A percentile compares a stretch with the other conserved stretches of the same genome.
phyloP scores from a whole-genome alignment of 768 basidiomycete genomes.

The Tylopilus plumbeoviolaceoides region DNA sequence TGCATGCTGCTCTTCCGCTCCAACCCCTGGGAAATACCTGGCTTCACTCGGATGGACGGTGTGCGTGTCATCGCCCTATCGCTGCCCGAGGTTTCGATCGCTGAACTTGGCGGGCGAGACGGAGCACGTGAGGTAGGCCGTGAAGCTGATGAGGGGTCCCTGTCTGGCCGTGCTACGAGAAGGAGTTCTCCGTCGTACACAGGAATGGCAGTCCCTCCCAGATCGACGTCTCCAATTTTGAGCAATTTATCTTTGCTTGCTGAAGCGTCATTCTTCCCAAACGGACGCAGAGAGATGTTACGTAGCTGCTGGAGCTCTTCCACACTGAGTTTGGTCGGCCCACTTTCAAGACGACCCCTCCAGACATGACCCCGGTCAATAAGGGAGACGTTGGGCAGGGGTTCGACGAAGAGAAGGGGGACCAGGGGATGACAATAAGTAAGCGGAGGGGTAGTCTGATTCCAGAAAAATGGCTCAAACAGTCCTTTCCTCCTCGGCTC shows the following conservation, averaged over 20 bases:
- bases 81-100: constrained; percentile 37
- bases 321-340: constrained; percentile 39
- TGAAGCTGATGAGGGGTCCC: constrained; percentile 44
- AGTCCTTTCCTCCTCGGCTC: constrained; percentile 71
- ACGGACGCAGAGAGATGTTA: constrained; percentile 37
- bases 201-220: constrained; percentile 67
- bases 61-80: constrained; percentile 49
- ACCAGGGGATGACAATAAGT: constrained; percentile 45
- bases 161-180: constrained; percentile 56
- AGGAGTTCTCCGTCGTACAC: constrained; percentile 73
- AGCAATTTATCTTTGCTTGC: constrained; percentile 25
- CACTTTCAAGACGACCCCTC: constrained; percentile 69
- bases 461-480: constrained; percentile 79
- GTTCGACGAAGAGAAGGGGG: constrained; percentile 74
- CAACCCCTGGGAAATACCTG: constrained; percentile 59
- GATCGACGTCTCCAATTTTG: constrained; percentile 41
- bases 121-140: constrained; percentile 56
- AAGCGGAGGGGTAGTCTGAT: constrained; percentile 36
- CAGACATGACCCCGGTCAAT: constrained; percentile 63
- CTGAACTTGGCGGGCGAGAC: constrained; percentile 69
- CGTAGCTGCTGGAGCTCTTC: constrained; percentile 61
- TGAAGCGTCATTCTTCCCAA: constrained; percentile 15
- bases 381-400: constrained; percentile 61
- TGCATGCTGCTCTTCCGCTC: constrained; percentile 77
- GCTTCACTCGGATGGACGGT: constrained; percentile 77